phyloP scores from a whole-genome alignment of 1,284 basidiomycete species.

The Tilletia indica region DNA sequence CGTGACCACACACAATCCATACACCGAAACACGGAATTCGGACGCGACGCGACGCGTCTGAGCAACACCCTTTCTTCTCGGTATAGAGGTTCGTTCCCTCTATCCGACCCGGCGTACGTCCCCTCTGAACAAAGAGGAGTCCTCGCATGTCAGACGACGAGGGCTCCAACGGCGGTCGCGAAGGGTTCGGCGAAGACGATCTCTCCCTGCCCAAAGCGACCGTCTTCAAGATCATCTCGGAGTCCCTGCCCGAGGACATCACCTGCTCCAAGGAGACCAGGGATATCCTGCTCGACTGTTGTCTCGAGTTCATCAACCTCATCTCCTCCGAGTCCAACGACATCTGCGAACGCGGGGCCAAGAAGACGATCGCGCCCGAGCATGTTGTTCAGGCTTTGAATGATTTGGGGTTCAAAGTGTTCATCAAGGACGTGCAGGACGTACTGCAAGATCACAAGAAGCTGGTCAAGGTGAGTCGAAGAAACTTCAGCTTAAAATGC shows the following conservation, averaged over 20 bases:
- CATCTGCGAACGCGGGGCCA: conserved; percentile 95
- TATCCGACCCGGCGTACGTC: too few relatives aligned
- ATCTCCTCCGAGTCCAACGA: conserved; percentile 97
- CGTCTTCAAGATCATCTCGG: conserved; percentile 92
- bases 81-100: too few relatives aligned
- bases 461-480: conserved; percentile 69
- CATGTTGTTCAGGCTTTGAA: conserved; percentile 90
- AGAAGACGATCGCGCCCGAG: conserved; percentile 98
- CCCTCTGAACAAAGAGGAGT: too few relatives aligned
- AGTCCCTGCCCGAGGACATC: conserved; percentile 84
- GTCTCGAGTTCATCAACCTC: conserved; percentile 98
- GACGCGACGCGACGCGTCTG: conserved; percentile 1
- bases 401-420: conserved; percentile 85
- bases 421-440: conserved; percentile 81
- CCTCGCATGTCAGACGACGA: conserved; percentile 23
- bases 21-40: not conserved
- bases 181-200: conserved; percentile 75
- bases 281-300: conserved; percentile 94
- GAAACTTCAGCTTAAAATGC: too few relatives aligned
- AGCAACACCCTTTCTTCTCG: conserved; percentile 14
- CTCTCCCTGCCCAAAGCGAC: conserved; percentile 94
- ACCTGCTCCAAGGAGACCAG: conserved; percentile 91
- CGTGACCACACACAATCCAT: too few relatives aligned
- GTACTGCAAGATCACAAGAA: conserved; percentile 93
- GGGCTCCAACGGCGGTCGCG: conserved; percentile 75